These are phyloP conservation scores for Paramyrothecium roridum DNA, from an alignment of 2,329 filamentous ascomycete species.

Conservation along the genomic window DNA sequence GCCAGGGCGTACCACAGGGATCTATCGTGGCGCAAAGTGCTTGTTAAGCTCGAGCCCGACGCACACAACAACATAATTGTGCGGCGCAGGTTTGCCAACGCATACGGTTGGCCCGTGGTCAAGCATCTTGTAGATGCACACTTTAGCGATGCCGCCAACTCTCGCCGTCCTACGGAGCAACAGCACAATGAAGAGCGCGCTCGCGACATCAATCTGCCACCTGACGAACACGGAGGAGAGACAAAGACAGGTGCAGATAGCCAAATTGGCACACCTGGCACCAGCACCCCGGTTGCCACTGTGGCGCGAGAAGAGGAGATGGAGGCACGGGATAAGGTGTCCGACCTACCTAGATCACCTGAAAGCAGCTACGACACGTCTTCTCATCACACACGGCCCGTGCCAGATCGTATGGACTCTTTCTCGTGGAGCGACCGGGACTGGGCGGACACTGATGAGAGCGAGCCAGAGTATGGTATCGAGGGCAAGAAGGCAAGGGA, in stretches of 20 bases:
- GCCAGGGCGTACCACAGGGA: conserved; percentile 91
- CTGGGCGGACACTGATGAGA: conserved; percentile 53
- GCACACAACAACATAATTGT: conserved; percentile 99
- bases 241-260: conserved; percentile 39
- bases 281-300: conserved; percentile 7
- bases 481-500: conserved; percentile 10
- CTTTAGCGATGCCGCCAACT: conserved; percentile 69
- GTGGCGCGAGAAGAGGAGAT: conserved; percentile 23
- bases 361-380: conserved; percentile 16
- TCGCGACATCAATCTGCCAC: conserved; percentile 51
- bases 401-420: conserved; percentile 42
- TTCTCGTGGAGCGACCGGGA: conserved; percentile 65
- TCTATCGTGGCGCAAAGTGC: conserved; percentile 92
- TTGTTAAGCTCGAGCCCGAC: conserved; percentile 92
- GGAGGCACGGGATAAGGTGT: conserved; percentile 41
- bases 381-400: conserved; percentile 12
- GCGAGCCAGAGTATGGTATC: conserved; percentile 10
- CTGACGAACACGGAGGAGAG: conserved; percentile 64
- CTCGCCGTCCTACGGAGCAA: conserved; percentile 63
- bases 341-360: conserved; percentile 35
- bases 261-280: conserved; percentile 13
- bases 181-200: conserved; percentile 69
- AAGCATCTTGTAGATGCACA: conserved; percentile 94
- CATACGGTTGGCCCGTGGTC: conserved; percentile 94
- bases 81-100: conserved; percentile 93